Percentiles rank a stretch among this genome's conserved stretches.
Evolutionary conservation across 139 green algal genomes (phyloP).

Genomic region (Dunaliella sp.): DNA sequence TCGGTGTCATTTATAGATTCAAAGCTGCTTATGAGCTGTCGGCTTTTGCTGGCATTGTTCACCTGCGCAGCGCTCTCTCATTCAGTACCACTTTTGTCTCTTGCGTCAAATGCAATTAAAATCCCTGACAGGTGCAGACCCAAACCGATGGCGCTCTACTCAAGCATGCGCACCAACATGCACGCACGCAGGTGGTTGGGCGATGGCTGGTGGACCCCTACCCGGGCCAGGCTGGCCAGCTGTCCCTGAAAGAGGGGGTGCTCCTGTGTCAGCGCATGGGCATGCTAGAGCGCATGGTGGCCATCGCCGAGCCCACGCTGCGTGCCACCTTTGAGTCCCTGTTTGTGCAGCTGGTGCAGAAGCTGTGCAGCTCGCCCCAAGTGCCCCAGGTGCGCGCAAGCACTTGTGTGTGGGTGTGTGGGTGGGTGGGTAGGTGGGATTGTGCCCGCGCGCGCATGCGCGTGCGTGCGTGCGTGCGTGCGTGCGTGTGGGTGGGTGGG

Average conservation of each 20-base stretch:
- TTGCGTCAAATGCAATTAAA: too few relatives aligned
- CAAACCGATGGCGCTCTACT: too few relatives aligned
- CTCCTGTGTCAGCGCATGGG: constrained; percentile 84
- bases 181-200: constrained; percentile 41
- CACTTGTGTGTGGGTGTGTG: not conserved
- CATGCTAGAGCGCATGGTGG: constrained; percentile 55
- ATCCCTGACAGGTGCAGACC: too few relatives aligned
- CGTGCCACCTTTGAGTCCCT: constrained; percentile 61
- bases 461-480: not conserved
- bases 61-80: too few relatives aligned
- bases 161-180: too few relatives aligned
- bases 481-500: not conserved
- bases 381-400: constrained; percentile 23
- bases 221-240: constrained; percentile 25
- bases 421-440: not conserved
- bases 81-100: too few relatives aligned
- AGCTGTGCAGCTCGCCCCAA: constrained; percentile 44
- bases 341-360: constrained; percentile 74
- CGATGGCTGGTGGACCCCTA: constrained; percentile 46
- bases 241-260: constrained; percentile 79
- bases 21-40: too few relatives aligned
- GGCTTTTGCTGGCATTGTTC: too few relatives aligned
- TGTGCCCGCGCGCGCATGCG: not conserved
- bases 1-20: too few relatives aligned
- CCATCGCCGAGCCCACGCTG: constrained; percentile 7